A percentile compares a stretch with the other conserved stretches of the same genome.
These are phyloP conservation scores for Spathaspora gorwiae DNA, from an alignment of 805 yeast genomes.

Conservation along the genomic window DNA sequence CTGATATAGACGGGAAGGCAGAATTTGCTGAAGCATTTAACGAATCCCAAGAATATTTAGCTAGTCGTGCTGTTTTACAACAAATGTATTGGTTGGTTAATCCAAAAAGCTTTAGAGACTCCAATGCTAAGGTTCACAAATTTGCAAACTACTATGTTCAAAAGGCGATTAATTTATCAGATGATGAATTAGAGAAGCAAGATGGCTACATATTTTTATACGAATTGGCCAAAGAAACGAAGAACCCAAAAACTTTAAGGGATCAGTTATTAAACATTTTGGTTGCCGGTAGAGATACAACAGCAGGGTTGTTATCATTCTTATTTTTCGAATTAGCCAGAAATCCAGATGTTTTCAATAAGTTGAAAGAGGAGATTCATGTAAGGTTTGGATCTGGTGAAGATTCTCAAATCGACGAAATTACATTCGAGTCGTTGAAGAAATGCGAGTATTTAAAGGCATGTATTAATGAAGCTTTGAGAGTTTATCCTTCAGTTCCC, in stretches of 20 bases:
- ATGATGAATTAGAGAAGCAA: slow-evolving; percentile 22
- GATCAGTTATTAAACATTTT: slow-evolving; percentile 38
- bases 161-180: slow-evolving; percentile 23
- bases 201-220: slow-evolving; percentile 33
- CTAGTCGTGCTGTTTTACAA: slow-evolving; percentile 23
- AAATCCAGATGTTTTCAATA: slow-evolving; percentile 27
- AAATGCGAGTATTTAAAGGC: slow-evolving; percentile 36
- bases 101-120: slow-evolving; percentile 16
- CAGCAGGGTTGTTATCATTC: slow-evolving; percentile 37
- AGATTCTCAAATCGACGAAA: slow-evolving; percentile 22
- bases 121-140: slow-evolving; percentile 22
- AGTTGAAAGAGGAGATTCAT: slow-evolving; percentile 26
- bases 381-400: slow-evolving; percentile 30
- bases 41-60: slow-evolving; percentile 25
- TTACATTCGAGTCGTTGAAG: slow-evolving; percentile 35
- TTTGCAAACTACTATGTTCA: slow-evolving; percentile 26
- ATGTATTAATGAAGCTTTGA: slow-evolving; percentile 31
- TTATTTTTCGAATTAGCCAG: slow-evolving; percentile 31
- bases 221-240: slow-evolving; percentile 35
- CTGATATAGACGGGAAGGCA: slow-evolving; percentile 26
- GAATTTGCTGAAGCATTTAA: slow-evolving; percentile 34
- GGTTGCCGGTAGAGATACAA: slow-evolving; percentile 41
- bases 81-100: slow-evolving; percentile 22
- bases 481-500: slow-evolving; percentile 35
- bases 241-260: slow-evolving; percentile 30